phyloP scores from a whole-genome alignment of 495 filamentous ascomycete species.

The Penicillium crystallinum region DNA sequence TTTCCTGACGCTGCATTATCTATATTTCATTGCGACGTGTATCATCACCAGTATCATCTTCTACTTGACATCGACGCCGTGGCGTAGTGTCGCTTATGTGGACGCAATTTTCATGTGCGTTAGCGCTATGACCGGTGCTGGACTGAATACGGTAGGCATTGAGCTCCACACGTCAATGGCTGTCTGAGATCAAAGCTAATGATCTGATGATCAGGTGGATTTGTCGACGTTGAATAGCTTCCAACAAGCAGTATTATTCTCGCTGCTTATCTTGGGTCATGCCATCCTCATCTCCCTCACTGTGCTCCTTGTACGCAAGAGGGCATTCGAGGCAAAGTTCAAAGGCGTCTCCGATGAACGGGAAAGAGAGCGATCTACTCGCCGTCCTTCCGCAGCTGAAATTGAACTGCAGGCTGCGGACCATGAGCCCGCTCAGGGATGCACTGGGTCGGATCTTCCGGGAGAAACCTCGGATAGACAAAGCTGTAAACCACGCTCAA shows the following conservation, averaged over 20 bases:
- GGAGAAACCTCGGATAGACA: background rate
- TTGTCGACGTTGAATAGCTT: slow-evolving; percentile 67
- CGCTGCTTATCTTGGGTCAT: slow-evolving; percentile 67
- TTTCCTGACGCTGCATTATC: slow-evolving; percentile 74
- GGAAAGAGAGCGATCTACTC: slow-evolving; percentile 11
- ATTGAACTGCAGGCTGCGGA: slow-evolving; percentile 8
- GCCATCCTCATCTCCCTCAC: slow-evolving; percentile 43
- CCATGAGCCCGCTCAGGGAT: background rate
- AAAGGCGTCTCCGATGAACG: slow-evolving; percentile 50
- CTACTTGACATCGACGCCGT: slow-evolving; percentile 61
- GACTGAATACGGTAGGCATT: slow-evolving; percentile 59
- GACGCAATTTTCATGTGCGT: slow-evolving; percentile 73
- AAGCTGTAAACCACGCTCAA: background rate
- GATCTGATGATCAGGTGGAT: slow-evolving; percentile 43
- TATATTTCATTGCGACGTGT: slow-evolving; percentile 66
- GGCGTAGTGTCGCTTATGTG: slow-evolving; percentile 60
- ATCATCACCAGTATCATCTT: slow-evolving; percentile 67
- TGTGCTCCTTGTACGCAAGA: slow-evolving; percentile 54
- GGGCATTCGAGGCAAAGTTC: slow-evolving; percentile 66
- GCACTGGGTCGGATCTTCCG: background rate
- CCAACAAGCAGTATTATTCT: slow-evolving; percentile 72
- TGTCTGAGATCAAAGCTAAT: background rate
- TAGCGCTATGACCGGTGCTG: slow-evolving; percentile 76
- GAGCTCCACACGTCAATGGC: background rate
- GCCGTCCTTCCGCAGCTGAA: background rate